These are phyloP conservation scores for Cordyceps cateniannulata DNA, from an alignment of 2,329 filamentous ascomycete species.

Conservation along the genomic window DNA sequence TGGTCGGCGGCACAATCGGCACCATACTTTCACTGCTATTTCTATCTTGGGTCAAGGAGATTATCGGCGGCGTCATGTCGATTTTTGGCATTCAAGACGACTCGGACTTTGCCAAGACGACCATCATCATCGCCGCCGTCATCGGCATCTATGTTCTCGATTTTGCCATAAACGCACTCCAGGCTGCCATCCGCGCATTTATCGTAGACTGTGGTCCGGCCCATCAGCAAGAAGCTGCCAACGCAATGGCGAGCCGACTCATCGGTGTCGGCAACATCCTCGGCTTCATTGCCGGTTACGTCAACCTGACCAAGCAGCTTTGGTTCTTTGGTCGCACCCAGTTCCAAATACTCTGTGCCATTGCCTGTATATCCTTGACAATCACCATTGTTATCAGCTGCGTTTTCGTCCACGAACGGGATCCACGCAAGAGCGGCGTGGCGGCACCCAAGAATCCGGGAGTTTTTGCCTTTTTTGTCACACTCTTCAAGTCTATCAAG, in stretches of 20 bases:
- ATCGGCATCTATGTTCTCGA: slow-evolving; percentile 85
- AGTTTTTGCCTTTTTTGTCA: slow-evolving; percentile 70
- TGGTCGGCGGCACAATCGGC: slow-evolving; percentile 61
- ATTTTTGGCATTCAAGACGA: slow-evolving; percentile 66
- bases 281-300: slow-evolving; percentile 81
- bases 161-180: slow-evolving; percentile 94
- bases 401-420: slow-evolving; percentile 64
- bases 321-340: slow-evolving; percentile 82
- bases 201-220: slow-evolving; percentile 89
- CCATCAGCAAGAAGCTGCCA: slow-evolving; percentile 89
- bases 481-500: slow-evolving; percentile 69
- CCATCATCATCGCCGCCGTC: slow-evolving; percentile 72
- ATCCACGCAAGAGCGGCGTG: slow-evolving; percentile 67
- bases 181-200: slow-evolving; percentile 85
- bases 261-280: slow-evolving; percentile 85
- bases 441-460: slow-evolving; percentile 55
- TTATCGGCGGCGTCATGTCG: slow-evolving; percentile 59
- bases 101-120: slow-evolving; percentile 55
- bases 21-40: slow-evolving; percentile 63
- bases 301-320: slow-evolving; percentile 66
- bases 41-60: slow-evolving; percentile 68
- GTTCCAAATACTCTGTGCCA: slow-evolving; percentile 85
- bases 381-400: slow-evolving; percentile 67
- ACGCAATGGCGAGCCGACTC: slow-evolving; percentile 87
- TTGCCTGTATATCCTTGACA: slow-evolving; percentile 69